phyloP scores from a whole-genome alignment of 2,329 filamentous ascomycete genomes.

The Colletotrichum tabaci region DNA sequence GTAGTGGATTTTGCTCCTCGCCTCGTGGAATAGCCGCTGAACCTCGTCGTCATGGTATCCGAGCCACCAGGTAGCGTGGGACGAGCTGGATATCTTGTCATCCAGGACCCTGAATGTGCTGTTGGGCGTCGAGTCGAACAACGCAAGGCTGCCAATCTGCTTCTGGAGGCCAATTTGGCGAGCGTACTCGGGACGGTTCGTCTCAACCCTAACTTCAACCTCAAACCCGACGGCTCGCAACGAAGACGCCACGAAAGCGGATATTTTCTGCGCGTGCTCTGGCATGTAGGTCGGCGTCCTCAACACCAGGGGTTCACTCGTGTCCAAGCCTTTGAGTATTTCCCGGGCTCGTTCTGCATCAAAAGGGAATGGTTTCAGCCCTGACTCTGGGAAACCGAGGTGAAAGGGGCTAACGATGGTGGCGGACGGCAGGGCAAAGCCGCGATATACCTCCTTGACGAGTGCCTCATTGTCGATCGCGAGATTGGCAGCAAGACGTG shows the following conservation, averaged over 20 bases:
- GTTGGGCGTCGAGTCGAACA: conserved; percentile 27
- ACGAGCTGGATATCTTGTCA: conserved; percentile 26
- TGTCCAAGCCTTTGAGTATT: not conserved
- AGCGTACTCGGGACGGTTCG: conserved; percentile 22
- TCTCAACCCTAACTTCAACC: conserved; percentile 21
- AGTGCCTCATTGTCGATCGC: conserved; percentile 21
- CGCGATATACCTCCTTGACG: conserved; percentile 18
- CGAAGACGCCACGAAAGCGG: conserved; percentile 12
- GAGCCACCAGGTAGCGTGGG: conserved; percentile 22
- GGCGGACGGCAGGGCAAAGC: conserved; percentile 13
- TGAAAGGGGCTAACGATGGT: conserved; percentile 27
- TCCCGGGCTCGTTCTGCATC: not conserved
- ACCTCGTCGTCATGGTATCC: conserved; percentile 26
- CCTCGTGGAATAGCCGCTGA: conserved; percentile 5
- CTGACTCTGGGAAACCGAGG: conserved; percentile 12
- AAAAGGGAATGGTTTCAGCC: not conserved
- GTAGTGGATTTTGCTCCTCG: not conserved
- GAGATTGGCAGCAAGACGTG: conserved; percentile 16
- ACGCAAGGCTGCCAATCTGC: conserved; percentile 16
- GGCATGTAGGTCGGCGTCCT: conserved; percentile 25
- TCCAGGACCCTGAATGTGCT: conserved; percentile 29
- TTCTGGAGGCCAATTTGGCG: conserved; percentile 26
- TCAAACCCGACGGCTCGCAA: conserved; percentile 4
- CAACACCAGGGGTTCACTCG: not conserved
- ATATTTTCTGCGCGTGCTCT: conserved; percentile 30